These are phyloP conservation scores for Alternaria gaisen DNA, from an alignment of 2,329 filamentous ascomycete genomes.

Conservation along the genomic window DNA sequence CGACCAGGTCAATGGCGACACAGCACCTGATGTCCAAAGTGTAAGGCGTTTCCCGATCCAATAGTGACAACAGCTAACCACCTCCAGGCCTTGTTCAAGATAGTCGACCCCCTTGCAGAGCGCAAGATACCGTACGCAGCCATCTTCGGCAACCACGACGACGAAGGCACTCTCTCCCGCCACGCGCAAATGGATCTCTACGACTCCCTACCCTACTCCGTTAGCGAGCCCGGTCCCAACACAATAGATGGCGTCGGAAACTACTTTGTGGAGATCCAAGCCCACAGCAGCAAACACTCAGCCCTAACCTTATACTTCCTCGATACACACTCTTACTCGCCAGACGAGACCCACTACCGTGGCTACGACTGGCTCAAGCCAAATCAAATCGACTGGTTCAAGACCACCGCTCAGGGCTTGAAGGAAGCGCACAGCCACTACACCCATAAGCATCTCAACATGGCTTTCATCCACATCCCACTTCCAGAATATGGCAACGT, in stretches of 20 bases:
- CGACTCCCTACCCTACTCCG: constrained; percentile 85
- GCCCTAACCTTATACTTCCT: constrained; percentile 94
- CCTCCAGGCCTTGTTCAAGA: constrained; percentile 85
- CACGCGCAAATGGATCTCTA: constrained; percentile 84
- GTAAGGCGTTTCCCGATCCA: constrained; percentile 55
- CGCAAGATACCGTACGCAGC: constrained; percentile 90
- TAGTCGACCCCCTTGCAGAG: constrained; percentile 81
- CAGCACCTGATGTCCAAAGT: constrained; percentile 87
- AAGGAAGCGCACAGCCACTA: constrained; percentile 79
- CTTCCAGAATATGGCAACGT: constrained; percentile 82
- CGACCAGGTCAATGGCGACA: constrained; percentile 95
- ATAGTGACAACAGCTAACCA: constrained; percentile 18
- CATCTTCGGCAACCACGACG: constrained; percentile 98
- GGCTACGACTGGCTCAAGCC: constrained; percentile 98
- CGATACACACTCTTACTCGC: constrained; percentile 91
- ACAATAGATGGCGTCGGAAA: constrained; percentile 92
- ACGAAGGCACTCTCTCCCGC: constrained; percentile 83
- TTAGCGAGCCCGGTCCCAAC: constrained; percentile 83
- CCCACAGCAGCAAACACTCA: constrained; percentile 83
- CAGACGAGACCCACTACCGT: constrained; percentile 85
- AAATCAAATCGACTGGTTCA: constrained; percentile 95
- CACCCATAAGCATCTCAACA: constrained; percentile 90
- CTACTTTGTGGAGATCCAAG: constrained; percentile 90
- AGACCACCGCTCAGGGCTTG: constrained; percentile 74
- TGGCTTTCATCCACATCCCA: constrained; percentile 97